phyloP scores from a whole-genome alignment of 164 flowering plant species.

The Magnolia kwangsiensis region DNA sequence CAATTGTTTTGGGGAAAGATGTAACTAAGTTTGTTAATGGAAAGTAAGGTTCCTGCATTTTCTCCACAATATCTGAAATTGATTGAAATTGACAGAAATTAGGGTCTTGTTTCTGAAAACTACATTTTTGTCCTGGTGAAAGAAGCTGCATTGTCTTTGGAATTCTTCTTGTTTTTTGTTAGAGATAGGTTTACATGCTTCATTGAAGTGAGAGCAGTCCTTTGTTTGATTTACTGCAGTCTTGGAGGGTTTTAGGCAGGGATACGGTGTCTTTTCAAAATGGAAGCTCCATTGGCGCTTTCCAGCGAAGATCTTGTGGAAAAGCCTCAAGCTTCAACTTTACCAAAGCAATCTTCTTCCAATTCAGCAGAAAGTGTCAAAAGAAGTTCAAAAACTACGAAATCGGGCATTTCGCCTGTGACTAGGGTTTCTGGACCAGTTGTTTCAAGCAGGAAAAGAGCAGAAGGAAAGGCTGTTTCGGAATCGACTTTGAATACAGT shows the following conservation, averaged over 20 bases:
- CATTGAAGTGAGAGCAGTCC: not conserved
- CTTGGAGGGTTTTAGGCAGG: not conserved
- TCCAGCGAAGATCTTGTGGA: conserved; percentile 14
- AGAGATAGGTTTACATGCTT: no score
- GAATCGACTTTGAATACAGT: conserved; percentile 10
- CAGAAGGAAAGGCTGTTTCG: conserved; percentile 18
- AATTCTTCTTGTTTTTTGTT: not conserved
- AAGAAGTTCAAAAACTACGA: conserved; percentile 14
- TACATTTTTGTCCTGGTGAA: not conserved
- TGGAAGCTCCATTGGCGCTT: conserved; percentile 20
- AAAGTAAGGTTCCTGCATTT: not conserved
- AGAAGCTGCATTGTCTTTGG: not conserved
- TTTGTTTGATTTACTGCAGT: conserved; percentile 5
- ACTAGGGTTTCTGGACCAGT: conserved; percentile 13
- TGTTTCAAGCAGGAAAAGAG: conserved; percentile 13
- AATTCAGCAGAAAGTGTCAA: conserved; percentile 23
- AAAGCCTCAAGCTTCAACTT: conserved; percentile 8
- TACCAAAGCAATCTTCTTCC: conserved; percentile 9
- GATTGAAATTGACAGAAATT: not conserved
- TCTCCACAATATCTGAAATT: not conserved
- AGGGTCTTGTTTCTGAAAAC: not conserved
- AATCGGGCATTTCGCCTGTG: conserved; percentile 14
- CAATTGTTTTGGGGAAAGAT: no score
- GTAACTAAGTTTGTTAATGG: no score
- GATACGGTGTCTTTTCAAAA: not conserved